phyloP scores from a whole-genome alignment of 148 eudicot genomes.

The Agrostemma githago region DNA sequence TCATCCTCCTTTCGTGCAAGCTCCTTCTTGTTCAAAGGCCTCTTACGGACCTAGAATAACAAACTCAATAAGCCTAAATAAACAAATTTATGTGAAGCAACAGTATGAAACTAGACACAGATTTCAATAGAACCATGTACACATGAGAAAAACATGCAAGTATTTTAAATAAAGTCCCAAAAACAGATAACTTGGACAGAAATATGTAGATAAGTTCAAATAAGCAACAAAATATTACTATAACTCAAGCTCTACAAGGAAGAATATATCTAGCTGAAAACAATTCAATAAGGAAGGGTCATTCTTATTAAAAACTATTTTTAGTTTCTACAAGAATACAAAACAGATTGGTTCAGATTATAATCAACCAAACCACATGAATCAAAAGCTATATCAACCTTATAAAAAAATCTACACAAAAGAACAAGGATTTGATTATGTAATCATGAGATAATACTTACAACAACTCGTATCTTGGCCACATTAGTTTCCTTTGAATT shows the following conservation, averaged over 20 bases:
- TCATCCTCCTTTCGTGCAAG: conserved; percentile 89
- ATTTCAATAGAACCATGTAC: background rate
- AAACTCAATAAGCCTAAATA: background rate
- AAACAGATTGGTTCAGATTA: background rate
- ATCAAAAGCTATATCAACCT: no score
- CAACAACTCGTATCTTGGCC: conserved; percentile 98
- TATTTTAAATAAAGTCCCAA: background rate
- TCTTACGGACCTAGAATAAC: conserved; percentile 73
- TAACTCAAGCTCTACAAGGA: background rate
- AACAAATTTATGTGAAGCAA: background rate
- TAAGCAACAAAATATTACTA: no score
- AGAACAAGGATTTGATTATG: background rate
- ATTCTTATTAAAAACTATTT: background rate
- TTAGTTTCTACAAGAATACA: background rate
- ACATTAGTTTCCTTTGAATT: conserved; percentile 77
- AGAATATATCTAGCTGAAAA: background rate
- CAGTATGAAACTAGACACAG: background rate
- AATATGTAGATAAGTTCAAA: no score
- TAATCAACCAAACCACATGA: background rate
- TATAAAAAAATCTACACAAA: no score
- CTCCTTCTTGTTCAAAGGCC: conserved; percentile 95
- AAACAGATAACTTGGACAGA: background rate
- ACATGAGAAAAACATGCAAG: background rate
- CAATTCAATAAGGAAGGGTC: background rate
- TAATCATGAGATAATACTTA: conserved; percentile 31